Evolutionary conservation across 2,329 filamentous ascomycete species (phyloP).

Genomic region (Lasiodiplodia sp.): DNA sequence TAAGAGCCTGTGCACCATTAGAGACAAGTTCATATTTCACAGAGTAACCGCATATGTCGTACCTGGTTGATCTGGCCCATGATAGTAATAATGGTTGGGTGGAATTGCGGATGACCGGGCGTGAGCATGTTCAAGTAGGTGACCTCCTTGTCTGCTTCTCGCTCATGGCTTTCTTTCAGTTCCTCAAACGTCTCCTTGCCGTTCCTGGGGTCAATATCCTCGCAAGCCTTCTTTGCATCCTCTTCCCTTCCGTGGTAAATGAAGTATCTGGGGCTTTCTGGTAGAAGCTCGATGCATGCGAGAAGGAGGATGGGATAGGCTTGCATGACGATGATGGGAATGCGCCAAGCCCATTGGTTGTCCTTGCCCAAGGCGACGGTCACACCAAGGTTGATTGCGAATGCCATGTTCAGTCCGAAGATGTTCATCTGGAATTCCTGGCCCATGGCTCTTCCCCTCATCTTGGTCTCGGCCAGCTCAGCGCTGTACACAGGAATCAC

Average conservation of each 20-base stretch:
- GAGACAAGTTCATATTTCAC: neutral
- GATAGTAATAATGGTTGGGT: constrained; percentile 66
- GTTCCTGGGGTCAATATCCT: constrained; percentile 59
- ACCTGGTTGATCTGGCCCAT: constrained; percentile 70
- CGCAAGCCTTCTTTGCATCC: constrained; percentile 59
- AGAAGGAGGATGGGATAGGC: constrained; percentile 63
- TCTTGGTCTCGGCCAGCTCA: constrained; percentile 64
- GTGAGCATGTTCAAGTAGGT: constrained; percentile 66
- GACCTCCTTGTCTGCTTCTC: constrained; percentile 57
- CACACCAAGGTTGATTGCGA: constrained; percentile 64
- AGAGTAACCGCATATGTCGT: neutral
- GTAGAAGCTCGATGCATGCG: constrained; percentile 60
- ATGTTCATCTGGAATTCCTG: constrained; percentile 72
- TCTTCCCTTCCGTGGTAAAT: constrained; percentile 59
- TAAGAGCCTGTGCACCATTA: constrained; percentile 53
- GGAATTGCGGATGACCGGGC: constrained; percentile 63
- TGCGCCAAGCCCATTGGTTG: constrained; percentile 68
- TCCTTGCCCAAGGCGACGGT: constrained; percentile 62
- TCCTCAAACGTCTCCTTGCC: constrained; percentile 59
- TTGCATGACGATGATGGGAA: constrained; percentile 68
- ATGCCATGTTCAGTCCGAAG: constrained; percentile 67
- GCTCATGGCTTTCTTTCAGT: constrained; percentile 58
- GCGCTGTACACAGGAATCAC: constrained; percentile 67
- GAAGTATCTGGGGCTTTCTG: constrained; percentile 66
- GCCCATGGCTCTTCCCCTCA: constrained; percentile 64